Percentiles rank a stretch among this genome's conserved stretches.
These are phyloP conservation scores for Candida pini DNA, from an alignment of 805 yeast species.

Conservation along the genomic window DNA sequence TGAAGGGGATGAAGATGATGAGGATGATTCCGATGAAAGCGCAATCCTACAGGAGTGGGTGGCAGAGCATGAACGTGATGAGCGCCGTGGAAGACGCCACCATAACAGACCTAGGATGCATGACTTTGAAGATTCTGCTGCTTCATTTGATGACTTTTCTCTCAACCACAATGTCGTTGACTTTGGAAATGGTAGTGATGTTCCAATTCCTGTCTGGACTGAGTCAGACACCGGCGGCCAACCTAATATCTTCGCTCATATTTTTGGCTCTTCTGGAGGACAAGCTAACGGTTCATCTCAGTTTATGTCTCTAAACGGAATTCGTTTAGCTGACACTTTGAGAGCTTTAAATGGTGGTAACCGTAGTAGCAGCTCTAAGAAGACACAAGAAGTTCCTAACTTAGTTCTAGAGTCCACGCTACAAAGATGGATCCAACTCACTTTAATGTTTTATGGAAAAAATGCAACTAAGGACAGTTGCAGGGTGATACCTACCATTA, in stretches of 20 bases:
- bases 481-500: constrained; percentile 36
- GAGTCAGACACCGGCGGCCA: constrained; percentile 5
- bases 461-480: constrained; percentile 28
- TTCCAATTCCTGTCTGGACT: constrained; percentile 8
- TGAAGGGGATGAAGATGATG: constrained; percentile 9
- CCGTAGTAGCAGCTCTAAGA: constrained; percentile 5
- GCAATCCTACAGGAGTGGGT: constrained; percentile 29
- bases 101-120: constrained; percentile 2
- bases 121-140: constrained; percentile 5
- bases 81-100: constrained; percentile 13
- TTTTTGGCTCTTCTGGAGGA: constrained; percentile 12
- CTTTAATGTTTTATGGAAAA: constrained; percentile 45
- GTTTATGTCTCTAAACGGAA: constrained; percentile 10
- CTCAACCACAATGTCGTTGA: too few species aligned
- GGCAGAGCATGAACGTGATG: constrained; percentile 24
- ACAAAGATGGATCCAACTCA: constrained; percentile 65
- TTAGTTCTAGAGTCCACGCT: constrained; percentile 33
- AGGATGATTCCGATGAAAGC: constrained; percentile 24
- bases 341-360: constrained; percentile 15
- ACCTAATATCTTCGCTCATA: constrained; percentile 7
- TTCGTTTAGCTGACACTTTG: constrained; percentile 13
- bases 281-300: constrained; percentile 9
- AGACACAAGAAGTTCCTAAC: constrained; percentile 17
- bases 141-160: constrained; percentile 7
- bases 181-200: constrained; percentile 5